Evolutionary conservation across 2,329 filamentous ascomycete genomes (phyloP).

Genomic region (Didymella segeticola): DNA sequence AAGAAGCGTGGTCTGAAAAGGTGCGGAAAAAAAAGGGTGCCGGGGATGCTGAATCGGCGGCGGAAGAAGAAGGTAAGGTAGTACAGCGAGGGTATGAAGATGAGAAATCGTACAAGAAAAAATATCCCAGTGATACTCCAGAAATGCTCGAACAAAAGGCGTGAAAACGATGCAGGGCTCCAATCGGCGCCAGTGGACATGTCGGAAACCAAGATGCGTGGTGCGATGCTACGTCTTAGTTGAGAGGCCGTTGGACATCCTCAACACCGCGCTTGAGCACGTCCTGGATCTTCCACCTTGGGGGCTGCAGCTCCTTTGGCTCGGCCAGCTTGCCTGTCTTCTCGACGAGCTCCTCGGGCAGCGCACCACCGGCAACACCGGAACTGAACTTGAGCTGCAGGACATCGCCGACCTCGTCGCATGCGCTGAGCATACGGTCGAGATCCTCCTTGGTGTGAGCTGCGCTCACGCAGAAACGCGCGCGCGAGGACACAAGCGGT

Average conservation of each 20-base stretch:
- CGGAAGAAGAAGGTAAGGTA: slow-evolving; percentile 12
- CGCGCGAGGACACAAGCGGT: slow-evolving; percentile 90
- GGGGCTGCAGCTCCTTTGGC: slow-evolving; percentile 63
- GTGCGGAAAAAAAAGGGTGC: background rate
- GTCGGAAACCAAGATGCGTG: background rate
- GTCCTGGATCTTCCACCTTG: slow-evolving; percentile 80
- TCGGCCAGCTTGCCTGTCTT: slow-evolving; percentile 52
- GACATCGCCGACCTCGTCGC: slow-evolving; percentile 89
- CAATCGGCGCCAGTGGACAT: background rate
- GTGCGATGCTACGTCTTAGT: no score
- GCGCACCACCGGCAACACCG: slow-evolving; percentile 86
- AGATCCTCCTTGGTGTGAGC: slow-evolving; percentile 99
- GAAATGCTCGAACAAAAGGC: slow-evolving; percentile 10
- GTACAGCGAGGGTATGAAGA: slow-evolving; percentile 34
- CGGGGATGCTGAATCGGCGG: background rate
- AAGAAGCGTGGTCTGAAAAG: no score
- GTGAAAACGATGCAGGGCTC: background rate
- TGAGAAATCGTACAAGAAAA: slow-evolving; percentile 21
- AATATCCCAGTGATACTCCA: slow-evolving; percentile 15
- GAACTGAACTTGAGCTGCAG: slow-evolving; percentile 97
- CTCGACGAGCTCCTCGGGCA: slow-evolving; percentile 79
- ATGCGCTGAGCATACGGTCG: slow-evolving; percentile 85
- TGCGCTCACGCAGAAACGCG: slow-evolving; percentile 92
- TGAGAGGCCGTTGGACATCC: slow-evolving; percentile 75
- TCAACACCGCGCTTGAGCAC: slow-evolving; percentile 75